Base-by-base conservation (phyloP, 306 rosid genomes). In the Pachyrhizus erosus region DNA sequence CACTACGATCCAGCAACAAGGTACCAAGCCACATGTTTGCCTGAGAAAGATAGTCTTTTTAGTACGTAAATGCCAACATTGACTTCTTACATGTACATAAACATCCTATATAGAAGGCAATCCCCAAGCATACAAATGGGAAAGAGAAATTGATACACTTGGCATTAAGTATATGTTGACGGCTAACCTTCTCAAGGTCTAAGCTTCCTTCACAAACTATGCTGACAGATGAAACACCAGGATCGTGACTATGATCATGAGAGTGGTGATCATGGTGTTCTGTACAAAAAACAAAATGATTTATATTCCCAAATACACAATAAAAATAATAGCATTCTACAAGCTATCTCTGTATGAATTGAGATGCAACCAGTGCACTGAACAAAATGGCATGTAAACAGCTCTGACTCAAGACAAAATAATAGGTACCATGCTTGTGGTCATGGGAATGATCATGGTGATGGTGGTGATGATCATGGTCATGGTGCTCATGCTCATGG, bases 11-110 rank as follows among this genome's bases (percentile, higher is more conserved):
- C 91, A 93, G 34, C 79, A 96, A 84, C 72, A 93, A 80, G 45
- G 92, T 96, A 37, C 98, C 97, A 7, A 96, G 99, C 99, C 99
- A 96, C 31, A 86, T 88, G 88, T 96, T 96, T 46, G 98, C 98
- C 99, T 93, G 92, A 67, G 76, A 78, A 60, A 69, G 55, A 39
- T 60, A 37, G 52, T 2, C 18, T 49, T 43, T 43, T 80, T 18
- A 71, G 39, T n/a, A 79, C 8, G 20, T 77, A 69, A 82, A 54
- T 37, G 43, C 27, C 58, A 68, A 48, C 73, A 54, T 51, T 40
- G 13, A 80, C 14, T 5, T 37, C 61, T 31, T 39, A 46, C 34
- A 39, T 18, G 42, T 54, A 26, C 65, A 61, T 73, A 73, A 76
- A 60, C 34, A 62, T 76, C 77, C 26, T 34, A 20, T 54, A 42